phyloP scores from a whole-genome alignment of 164 flowering plant genomes.

The Vitis labrusca region DNA sequence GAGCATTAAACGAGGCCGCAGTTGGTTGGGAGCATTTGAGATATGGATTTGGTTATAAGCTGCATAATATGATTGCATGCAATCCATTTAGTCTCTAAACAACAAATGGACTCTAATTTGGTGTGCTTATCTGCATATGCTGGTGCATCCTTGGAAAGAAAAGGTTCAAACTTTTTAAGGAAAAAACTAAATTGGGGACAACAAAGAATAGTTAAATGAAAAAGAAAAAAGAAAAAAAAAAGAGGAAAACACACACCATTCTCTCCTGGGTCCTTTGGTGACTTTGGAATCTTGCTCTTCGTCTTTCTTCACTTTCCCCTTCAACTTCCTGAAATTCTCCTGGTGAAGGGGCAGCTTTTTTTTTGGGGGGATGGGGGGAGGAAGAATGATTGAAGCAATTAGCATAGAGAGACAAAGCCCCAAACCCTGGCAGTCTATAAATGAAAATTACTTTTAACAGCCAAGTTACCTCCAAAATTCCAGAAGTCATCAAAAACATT shows the following conservation, averaged over 20 bases:
- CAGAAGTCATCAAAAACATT: conserved; percentile 37
- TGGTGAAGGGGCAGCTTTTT: conserved; percentile 38
- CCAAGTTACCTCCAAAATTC: conserved; percentile 43
- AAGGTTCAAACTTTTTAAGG: background rate
- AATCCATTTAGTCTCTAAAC: no score
- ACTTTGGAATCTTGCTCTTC: conserved; percentile 65
- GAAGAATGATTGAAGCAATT: conserved; percentile 11
- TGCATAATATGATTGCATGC: no score
- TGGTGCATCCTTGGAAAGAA: background rate
- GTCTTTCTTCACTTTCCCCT: conserved; percentile 82
- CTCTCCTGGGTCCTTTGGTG: conserved; percentile 62
- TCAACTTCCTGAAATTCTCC: conserved; percentile 71
- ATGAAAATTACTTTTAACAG: conserved; percentile 1
- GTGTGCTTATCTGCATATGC: no score
- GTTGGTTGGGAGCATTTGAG: no score
- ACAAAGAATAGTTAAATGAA: background rate
- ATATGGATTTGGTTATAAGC: no score
- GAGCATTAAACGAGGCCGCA: no score
- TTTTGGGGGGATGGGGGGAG: background rate
- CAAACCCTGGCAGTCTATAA: background rate
- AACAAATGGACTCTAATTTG: no score
- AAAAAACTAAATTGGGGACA: background rate
- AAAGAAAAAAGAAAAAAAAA: background rate
- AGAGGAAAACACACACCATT: conserved; percentile 41
- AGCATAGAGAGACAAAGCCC: conserved; percentile 7